phyloP scores from a whole-genome alignment of 2,329 filamentous ascomycete genomes.

The Sclerotiophoma versabilis region DNA sequence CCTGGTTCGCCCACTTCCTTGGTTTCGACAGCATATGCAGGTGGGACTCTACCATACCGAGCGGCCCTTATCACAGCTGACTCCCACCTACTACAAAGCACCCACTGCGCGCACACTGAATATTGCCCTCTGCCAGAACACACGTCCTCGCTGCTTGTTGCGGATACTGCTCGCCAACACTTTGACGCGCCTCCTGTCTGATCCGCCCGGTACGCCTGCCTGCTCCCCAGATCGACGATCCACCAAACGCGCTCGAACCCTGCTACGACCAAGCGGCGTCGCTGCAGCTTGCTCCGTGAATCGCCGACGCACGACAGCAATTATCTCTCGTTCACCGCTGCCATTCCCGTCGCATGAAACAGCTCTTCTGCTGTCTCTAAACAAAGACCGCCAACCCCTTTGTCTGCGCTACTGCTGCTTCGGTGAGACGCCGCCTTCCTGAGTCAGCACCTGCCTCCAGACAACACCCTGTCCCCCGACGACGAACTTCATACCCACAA shows the following conservation, averaged over 20 bases:
- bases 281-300: conserved; percentile 41
- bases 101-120: conserved; percentile 19
- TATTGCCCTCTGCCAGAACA: conserved; percentile 7
- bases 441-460: conserved; percentile 38
- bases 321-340: conserved; percentile 21
- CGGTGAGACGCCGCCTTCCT: conserved; percentile 33
- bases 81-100: conserved; percentile 18
- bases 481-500: conserved; percentile 10
- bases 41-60: conserved; percentile 9
- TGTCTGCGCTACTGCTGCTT: conserved; percentile 24
- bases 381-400: conserved; percentile 4
- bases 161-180: conserved; percentile 9
- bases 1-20: conserved; percentile 14
- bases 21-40: conserved; percentile 13
- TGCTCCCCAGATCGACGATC: conserved; percentile 38
- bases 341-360: conserved; percentile 27
- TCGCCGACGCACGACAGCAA: conserved; percentile 26
- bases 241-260: conserved; percentile 19
- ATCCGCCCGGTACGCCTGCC: conserved; percentile 8
- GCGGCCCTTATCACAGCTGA: conserved; percentile 19
- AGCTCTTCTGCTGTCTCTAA: conserved; percentile 29
- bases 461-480: conserved; percentile 1
- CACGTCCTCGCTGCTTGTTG: conserved; percentile 6
- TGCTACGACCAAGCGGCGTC: conserved; percentile 15
- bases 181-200: conserved; percentile 16